Evolutionary conservation across 2,329 filamentous ascomycete genomes (phyloP).

Genomic region (Ascochyta lentis): DNA sequence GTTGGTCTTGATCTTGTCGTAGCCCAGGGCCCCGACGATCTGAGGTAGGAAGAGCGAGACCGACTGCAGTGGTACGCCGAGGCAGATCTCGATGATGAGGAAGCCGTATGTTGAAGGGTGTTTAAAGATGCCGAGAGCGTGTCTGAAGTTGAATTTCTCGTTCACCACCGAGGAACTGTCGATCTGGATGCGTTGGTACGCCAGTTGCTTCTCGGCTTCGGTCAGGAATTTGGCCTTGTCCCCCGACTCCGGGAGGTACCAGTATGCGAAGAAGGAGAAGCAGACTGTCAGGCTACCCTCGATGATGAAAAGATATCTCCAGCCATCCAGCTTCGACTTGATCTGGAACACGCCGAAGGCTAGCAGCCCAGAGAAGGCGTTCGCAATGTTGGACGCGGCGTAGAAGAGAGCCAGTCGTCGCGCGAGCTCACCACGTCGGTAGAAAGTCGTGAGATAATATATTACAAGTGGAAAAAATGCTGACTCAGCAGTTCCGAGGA

Average conservation of each 20-base stretch:
- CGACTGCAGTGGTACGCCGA: conserved; percentile 65
- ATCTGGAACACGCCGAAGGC: conserved; percentile 67
- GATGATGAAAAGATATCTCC: conserved; percentile 72
- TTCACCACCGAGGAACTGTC: conserved; percentile 73
- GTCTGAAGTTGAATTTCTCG: conserved; percentile 60
- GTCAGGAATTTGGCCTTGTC: conserved; percentile 70
- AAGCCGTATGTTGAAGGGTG: conserved; percentile 62
- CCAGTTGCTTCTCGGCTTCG: conserved; percentile 70
- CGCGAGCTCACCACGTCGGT: conserved; percentile 73
- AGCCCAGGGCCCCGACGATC: conserved; percentile 62
- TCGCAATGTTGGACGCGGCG: conserved; percentile 76
- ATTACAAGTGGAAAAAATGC: conserved; percentile 75
- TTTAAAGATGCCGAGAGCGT: conserved; percentile 61
- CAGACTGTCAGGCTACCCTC: conserved; percentile 65
- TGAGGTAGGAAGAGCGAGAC: conserved; percentile 65
- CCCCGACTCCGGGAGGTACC: conserved; percentile 71
- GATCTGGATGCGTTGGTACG: conserved; percentile 75
- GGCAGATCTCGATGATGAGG: conserved; percentile 63
- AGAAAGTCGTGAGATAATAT: conserved; percentile 68
- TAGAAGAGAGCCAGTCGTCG: conserved; percentile 76
- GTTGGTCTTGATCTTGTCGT: conserved; percentile 70
- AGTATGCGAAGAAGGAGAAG: conserved; percentile 68
- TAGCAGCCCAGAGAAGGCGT: conserved; percentile 67
- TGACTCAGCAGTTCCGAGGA: conserved; percentile 70
- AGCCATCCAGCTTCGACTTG: conserved; percentile 61